These are phyloP conservation scores for Diacronema lutheri DNA, from an alignment of 78 protist species.

Conservation along the genomic window DNA sequence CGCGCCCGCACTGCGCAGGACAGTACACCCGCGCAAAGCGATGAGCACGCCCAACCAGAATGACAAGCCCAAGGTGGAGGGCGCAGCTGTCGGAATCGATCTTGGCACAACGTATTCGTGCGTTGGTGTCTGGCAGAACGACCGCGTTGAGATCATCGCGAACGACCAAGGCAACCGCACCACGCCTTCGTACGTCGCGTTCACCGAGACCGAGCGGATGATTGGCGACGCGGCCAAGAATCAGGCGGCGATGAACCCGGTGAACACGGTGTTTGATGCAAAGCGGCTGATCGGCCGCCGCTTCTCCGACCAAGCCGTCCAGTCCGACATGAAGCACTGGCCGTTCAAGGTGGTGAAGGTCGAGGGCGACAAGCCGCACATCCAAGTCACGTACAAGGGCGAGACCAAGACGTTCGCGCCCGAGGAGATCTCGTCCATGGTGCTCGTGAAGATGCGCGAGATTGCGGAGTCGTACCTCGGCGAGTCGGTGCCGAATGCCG, in stretches of 20 bases:
- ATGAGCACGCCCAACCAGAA: no score
- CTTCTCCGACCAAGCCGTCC: conserved; percentile 60
- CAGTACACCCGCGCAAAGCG: no score
- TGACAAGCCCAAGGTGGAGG: conserved; percentile 6
- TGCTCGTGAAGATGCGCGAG: conserved; percentile 77
- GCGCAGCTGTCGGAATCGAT: conserved; percentile 68
- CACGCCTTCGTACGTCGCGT: conserved; percentile 85
- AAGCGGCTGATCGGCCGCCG: conserved; percentile 79
- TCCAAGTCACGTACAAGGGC: conserved; percentile 82
- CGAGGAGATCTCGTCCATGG: conserved; percentile 71
- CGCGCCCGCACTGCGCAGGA: no score
- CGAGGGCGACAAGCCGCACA: conserved; percentile 81
- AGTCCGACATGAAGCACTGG: conserved; percentile 84
- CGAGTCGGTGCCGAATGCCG: conserved; percentile 67
- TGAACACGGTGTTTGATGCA: conserved; percentile 77
- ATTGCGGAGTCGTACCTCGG: conserved; percentile 83
- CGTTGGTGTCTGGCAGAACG: conserved; percentile 84
- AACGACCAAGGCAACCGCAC: conserved; percentile 90
- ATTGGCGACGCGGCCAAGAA: conserved; percentile 78
- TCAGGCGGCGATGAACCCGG: conserved; percentile 60
- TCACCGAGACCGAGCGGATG: conserved; percentile 56
- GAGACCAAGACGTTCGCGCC: conserved; percentile 82
- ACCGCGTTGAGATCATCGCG: conserved; percentile 55
- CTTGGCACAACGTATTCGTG: conserved; percentile 90
- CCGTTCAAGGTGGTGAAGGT: conserved; percentile 85